Evolutionary conservation across 1,284 basidiomycete species (phyloP), one percentile per base, ranked within the genome.

Genomic region (Bjerkandera adusta): DNA sequence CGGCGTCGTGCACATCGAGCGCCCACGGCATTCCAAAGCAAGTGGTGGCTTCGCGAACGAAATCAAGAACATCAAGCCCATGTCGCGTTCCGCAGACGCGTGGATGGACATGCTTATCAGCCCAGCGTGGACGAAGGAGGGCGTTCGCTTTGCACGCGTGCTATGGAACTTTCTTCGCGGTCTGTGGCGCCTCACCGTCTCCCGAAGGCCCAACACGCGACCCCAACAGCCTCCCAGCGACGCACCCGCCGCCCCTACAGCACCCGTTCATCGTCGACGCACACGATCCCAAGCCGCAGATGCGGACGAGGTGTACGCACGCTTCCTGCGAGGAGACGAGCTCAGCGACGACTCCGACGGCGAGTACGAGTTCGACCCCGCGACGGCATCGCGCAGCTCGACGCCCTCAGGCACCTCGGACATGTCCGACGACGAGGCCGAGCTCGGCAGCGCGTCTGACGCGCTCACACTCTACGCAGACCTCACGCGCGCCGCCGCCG

Each of bases 261-360:
- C n/a, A n/a, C n/a, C n/a, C n/a, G n/a, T n/a, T n/a, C 36, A 7
- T 36, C 18, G 36, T 13, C 38, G 27, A 46, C 22, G 47, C 22
- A 27, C 11, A 27, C 26, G 37, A 25, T 13, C 44, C 25, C 51
- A n/a, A n/a, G 51, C 36, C 36, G 41, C 45, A 4, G 18, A 46
- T 7, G 6, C 25, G 11, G 61, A 60, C 16, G 67, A 70, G 15
- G 51, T 70, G 2, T 87, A 87, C 59, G 61, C 65, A 36, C 70
- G 75, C 32, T 88, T 88, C 57, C 64, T 86, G 54, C 68, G 75
- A 13, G 85, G 83, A 12, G 83, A 86, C 50, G 66, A 70, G 24
- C 69, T 87, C 39, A 79, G 75, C 48, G 85, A 50, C 11, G 49
- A 86, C 48, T 83, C 85, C 38, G 81, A 81, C 6, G 72, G 72